Percentiles rank a stretch among this genome's conserved stretches.
Evolutionary conservation across 495 filamentous ascomycete species (phyloP).

Genomic region (Cenococcum geophilum): DNA sequence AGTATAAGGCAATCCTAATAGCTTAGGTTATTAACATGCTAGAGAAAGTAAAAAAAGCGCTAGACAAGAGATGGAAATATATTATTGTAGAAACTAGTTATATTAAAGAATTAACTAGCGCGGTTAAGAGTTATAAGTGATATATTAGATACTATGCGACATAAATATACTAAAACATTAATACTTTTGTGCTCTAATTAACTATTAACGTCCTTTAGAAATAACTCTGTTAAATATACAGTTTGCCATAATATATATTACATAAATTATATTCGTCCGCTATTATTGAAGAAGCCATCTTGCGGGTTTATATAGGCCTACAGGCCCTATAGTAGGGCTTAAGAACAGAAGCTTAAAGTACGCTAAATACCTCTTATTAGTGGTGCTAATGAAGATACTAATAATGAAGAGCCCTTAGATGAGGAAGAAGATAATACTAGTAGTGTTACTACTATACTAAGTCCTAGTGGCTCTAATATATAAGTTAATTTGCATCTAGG

Average conservation of each 20-base stretch:
- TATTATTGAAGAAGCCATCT: slow-evolving; percentile 90
- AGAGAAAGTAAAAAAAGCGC: slow-evolving; percentile 82
- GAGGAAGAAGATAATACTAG: slow-evolving; percentile 72
- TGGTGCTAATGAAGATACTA: slow-evolving; percentile 59
- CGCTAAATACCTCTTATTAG: slow-evolving; percentile 69
- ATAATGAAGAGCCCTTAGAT: slow-evolving; percentile 57
- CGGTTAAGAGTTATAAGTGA: slow-evolving; percentile 92
- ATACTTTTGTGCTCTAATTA: not conserved
- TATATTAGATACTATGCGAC: slow-evolving; percentile 84
- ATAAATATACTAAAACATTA: slow-evolving; percentile 46
- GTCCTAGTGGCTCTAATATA: slow-evolving; percentile 40
- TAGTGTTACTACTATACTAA: slow-evolving; percentile 39
- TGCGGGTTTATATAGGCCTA: slow-evolving; percentile 98
- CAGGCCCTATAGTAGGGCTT: slow-evolving; percentile 87
- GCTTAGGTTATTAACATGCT: slow-evolving; percentile 93
- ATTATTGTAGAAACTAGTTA: slow-evolving; percentile 86
- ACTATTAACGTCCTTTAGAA: slow-evolving; percentile 44
- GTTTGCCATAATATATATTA: slow-evolving; percentile 93
- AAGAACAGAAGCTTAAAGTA: slow-evolving; percentile 86
- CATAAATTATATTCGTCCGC: slow-evolving; percentile 94
- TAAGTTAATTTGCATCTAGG: slow-evolving; percentile 57
- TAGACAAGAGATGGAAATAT: slow-evolving; percentile 93
- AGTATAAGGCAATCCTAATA: slow-evolving; percentile 93
- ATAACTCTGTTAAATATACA: slow-evolving; percentile 94
- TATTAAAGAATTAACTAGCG: slow-evolving; percentile 91